Percentiles rank a stretch among this genome's conserved stretches.
Conservation (phyloP, 2,329 filamentous ascomycete species). For the Colletotrichum echinochloae region DNA sequence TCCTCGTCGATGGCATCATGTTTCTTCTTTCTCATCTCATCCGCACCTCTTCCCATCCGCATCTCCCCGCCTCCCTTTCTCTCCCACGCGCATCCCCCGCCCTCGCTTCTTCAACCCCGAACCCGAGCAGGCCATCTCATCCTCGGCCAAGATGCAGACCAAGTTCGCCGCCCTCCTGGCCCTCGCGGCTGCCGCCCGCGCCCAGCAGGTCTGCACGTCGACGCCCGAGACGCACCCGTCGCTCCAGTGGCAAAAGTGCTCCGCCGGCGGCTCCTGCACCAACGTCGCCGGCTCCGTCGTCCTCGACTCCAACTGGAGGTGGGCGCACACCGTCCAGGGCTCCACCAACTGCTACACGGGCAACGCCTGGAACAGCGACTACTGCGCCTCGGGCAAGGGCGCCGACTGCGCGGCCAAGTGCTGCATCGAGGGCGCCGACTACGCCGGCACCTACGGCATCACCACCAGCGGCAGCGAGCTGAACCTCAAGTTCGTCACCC, state of each 20-base stretch:
- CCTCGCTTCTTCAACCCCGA: slow-evolving; percentile 7
- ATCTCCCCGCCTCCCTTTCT: slow-evolving; percentile 11
- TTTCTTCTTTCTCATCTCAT: slow-evolving; percentile 4
- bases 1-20: background rate
- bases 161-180: slow-evolving; percentile 51
- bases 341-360: slow-evolving; percentile 69
- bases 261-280: slow-evolving; percentile 61
- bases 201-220: slow-evolving; percentile 64
- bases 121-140: slow-evolving; percentile 33
- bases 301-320: slow-evolving; percentile 72
- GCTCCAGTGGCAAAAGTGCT: slow-evolving; percentile 66
- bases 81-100: slow-evolving; percentile 3
- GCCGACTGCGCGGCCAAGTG: slow-evolving; percentile 61
- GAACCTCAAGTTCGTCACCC: slow-evolving; percentile 69
- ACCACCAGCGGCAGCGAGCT: slow-evolving; percentile 63
- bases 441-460: slow-evolving; percentile 65
- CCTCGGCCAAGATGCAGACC: slow-evolving; percentile 45
- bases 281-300: slow-evolving; percentile 63
- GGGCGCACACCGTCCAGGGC: slow-evolving; percentile 62
- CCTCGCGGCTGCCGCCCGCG: slow-evolving; percentile 57
- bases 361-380: slow-evolving; percentile 59
- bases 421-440: slow-evolving; percentile 66
- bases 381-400: slow-evolving; percentile 52
- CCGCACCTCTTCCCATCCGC: background rate
- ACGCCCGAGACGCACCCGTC: slow-evolving; percentile 64